Evolutionary conservation across 1,284 basidiomycete genomes (phyloP).

Genomic region (Boletus holoroseus): DNA sequence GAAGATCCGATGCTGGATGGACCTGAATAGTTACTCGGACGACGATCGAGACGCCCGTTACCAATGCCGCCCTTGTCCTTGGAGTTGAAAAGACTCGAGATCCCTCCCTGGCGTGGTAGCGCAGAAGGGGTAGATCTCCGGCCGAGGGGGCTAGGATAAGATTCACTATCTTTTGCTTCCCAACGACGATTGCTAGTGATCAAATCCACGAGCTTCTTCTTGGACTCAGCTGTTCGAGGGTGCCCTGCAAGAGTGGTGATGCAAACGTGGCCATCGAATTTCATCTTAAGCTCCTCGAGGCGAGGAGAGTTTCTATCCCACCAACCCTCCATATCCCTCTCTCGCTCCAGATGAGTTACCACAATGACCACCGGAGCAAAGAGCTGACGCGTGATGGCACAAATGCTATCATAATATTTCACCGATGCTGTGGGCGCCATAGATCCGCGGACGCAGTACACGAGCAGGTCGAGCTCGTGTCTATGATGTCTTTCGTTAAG

Average conservation of each 20-base stretch:
- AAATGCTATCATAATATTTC: slow-evolving; percentile 26
- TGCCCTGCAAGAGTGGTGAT: slow-evolving; percentile 19
- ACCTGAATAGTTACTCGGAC: not conserved
- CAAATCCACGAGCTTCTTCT: slow-evolving; percentile 12
- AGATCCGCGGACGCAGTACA: slow-evolving; percentile 27
- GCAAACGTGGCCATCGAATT: slow-evolving; percentile 28
- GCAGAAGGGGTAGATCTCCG: not conserved
- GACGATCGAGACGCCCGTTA: not conserved
- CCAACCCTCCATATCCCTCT: slow-evolving; percentile 26
- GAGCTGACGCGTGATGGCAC: slow-evolving; percentile 20
- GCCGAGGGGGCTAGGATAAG: slow-evolving; percentile 18
- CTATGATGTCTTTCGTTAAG: slow-evolving; percentile 20
- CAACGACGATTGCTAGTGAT: slow-evolving; percentile 11
- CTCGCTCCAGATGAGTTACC: slow-evolving; percentile 23
- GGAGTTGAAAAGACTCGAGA: not conserved
- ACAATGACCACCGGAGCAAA: slow-evolving; percentile 27
- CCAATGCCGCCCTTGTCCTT: not conserved
- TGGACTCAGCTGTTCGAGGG: slow-evolving; percentile 13
- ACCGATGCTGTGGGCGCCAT: slow-evolving; percentile 14
- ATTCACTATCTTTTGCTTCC: slow-evolving; percentile 5
- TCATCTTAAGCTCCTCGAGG: slow-evolving; percentile 13
- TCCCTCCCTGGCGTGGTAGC: not conserved
- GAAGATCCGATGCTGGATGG: not conserved
- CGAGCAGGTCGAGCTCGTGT: slow-evolving; percentile 28
- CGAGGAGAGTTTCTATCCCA: slow-evolving; percentile 20